Base-by-base conservation (phyloP, 495 filamentous ascomycete genomes). In the Neurospora sp. region DNA sequence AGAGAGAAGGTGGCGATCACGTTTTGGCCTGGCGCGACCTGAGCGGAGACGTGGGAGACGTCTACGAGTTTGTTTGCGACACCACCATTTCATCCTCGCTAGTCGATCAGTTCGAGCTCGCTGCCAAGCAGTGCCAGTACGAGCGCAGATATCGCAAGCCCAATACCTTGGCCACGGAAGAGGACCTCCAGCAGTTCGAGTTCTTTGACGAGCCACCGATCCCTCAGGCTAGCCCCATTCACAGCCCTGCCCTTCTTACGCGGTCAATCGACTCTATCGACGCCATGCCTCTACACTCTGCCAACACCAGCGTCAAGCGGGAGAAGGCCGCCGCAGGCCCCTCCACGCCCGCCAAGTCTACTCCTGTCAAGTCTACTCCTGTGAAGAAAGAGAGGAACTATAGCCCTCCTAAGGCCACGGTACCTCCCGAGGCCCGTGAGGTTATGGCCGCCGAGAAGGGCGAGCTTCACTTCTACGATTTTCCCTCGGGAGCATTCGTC, bases 31-130 rank as follows among this genome's bases (percentile, higher is more conserved):
- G 96, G 96, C 90, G 93, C 65, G 96, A 98, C 79, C 82, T 98
- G 75, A 97, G 93, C 79, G 96, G 96, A 44, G 96, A 98, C 84
- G 84, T 89, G 7, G 95, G 94, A 40, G 96, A 99, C 79, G 87
- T 98, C 16, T 98, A 92, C 84, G 95, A 99, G 81, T 98, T 98
- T 77, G 91, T 98, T 74, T 98, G 95, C 82, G 96, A 98, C 80
- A 78, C 83, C 9, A 88, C 87, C 37, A 89, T 91, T 39, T 85
- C 89, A 42, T 83, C 90, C 7, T 86, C 88, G 16, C 91, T 93
- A 74, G 91, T 94, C 10, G 84, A 90, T 27, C 87, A 89, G 8
- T 98, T 99, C 81, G 92, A 94, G 80, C 85, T 90, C 39, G 90
- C 93, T 45, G 94, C 96, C 17, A 86, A 90, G 42, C 90, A 97